Conservation (phyloP, 2,329 filamentous ascomycete genomes). For the Dactylonectria macrodidyma region DNA sequence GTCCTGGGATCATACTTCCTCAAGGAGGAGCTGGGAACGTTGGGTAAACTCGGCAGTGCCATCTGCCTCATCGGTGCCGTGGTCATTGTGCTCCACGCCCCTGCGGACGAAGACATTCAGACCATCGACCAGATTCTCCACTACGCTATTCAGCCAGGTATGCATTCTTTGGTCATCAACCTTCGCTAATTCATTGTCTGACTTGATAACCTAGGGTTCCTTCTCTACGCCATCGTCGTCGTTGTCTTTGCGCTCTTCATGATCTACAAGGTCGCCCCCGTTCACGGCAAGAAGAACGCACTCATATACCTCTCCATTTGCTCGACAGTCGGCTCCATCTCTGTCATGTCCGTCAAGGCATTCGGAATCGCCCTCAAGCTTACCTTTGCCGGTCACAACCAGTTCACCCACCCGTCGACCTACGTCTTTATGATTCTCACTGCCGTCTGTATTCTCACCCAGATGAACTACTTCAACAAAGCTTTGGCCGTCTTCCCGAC, state of each 20-base stretch:
- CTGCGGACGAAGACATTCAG: conserved; percentile 90
- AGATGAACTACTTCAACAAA: conserved; percentile 99
- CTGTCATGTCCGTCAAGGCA: conserved; percentile 99
- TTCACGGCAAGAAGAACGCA: conserved; percentile 94
- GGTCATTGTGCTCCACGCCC: conserved; percentile 97
- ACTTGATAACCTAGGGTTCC: conserved; percentile 76
- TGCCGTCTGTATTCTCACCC: conserved; percentile 92
- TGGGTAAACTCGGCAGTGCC: conserved; percentile 95
- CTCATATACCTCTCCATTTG: conserved; percentile 98
- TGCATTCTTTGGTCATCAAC: conserved; percentile 9
- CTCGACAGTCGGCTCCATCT: conserved; percentile 96
- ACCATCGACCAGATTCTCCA: conserved; percentile 93
- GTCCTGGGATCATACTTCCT: conserved; percentile 96
- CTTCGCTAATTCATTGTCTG: conserved; percentile 4
- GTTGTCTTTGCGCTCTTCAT: conserved; percentile 89
- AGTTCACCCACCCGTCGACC: conserved; percentile 94
- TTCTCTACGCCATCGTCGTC: conserved; percentile 87
- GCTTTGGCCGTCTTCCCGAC: conserved; percentile 96
- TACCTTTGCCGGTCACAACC: conserved; percentile 92
- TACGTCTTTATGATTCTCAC: conserved; percentile 98
- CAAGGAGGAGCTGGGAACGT: conserved; percentile 87
- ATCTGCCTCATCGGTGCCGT: conserved; percentile 96
- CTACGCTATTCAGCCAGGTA: conserved; percentile 93
- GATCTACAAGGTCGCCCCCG: conserved; percentile 95
- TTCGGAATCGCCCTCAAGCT: conserved; percentile 98